Evolutionary conservation across 2,329 filamentous ascomycete genomes (phyloP).

Genomic region (Tolypocladium guangdongense): DNA sequence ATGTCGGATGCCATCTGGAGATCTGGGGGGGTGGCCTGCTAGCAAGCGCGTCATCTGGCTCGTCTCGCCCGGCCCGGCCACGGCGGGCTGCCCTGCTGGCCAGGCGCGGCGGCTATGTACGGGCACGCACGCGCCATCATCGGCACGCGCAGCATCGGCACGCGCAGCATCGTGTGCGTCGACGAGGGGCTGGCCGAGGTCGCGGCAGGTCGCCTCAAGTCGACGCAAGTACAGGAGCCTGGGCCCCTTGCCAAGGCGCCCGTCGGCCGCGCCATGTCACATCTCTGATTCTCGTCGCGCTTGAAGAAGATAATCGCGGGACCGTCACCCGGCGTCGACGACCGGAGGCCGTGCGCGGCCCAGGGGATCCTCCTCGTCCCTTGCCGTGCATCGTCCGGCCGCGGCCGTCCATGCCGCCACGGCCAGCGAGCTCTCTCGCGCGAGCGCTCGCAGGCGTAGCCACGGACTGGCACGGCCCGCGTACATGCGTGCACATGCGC

Average conservation of each 20-base stretch:
- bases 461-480: background rate
- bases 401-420: background rate
- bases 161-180: too few species aligned
- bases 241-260: background rate
- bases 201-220: background rate
- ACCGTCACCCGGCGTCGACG: background rate
- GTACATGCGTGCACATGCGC: background rate
- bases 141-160: too few species aligned
- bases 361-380: too few species aligned
- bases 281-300: background rate
- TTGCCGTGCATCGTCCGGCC: background rate
- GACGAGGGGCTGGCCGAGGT: too few species aligned
- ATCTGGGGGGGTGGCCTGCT: conserved; percentile 14
- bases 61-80: background rate
- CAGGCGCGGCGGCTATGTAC: background rate
- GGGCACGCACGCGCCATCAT: background rate
- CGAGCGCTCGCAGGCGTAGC: too few species aligned
- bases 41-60: background rate
- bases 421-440: too few species aligned
- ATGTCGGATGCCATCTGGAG: conserved; percentile 94
- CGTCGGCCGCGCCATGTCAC: background rate
- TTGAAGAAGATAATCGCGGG: background rate
- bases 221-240: background rate
- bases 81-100: background rate
- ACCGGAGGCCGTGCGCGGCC: background rate